Evolutionary conservation across 2,329 filamentous ascomycete genomes (phyloP), one percentile per base, ranked within the genome.

Genomic region (Aspergillus luchuensis): DNA sequence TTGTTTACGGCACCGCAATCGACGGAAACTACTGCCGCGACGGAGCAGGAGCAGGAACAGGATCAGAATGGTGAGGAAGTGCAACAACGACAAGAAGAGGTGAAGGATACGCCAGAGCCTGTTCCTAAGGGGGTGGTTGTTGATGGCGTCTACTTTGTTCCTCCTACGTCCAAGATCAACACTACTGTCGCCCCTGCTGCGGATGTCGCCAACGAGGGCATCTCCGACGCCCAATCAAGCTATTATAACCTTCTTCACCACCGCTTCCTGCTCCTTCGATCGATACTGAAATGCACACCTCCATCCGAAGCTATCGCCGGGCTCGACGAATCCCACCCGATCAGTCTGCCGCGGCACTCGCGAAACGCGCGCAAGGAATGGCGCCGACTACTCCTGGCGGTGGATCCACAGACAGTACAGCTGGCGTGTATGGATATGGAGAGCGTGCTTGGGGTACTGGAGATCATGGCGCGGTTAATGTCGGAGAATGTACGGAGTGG

Each of bases 161-260:
- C 58, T 19, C 43, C 56, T 13, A 3, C 23, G 17, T 33, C 39
- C 2, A 56, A 15, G 2, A 21, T 25, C 8, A 56, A 30, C 2
- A 45, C 23, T 8, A n/a, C 47, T 5, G 25, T 23, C 1, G 55
- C 21, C 8, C 15, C 36, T 25, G 11, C 21, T 4, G 19, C 57
- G 17, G n/a, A 36, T 23, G 28, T 39, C 73, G 48, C 62, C 64
- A 11, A 72, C 10, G 72, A 74, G 23, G 66, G 71, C 13, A 74
- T 17, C 17, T 62, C 72, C n/a, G 75, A 78, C 58, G 84, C 90
- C 0, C 85, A 87, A 72, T 79, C 87, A 25, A 84, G 84, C 43
- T 96, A 92, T 76, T 91, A 89, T 70, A 75, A 81, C 43, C 83
- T 86, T 2, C 84, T 97, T 8, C 81, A 86, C 33, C 73, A 81